Evolutionary conservation across 78 protist genomes (phyloP).

Genomic region (Polysphondylium violaceum): DNA sequence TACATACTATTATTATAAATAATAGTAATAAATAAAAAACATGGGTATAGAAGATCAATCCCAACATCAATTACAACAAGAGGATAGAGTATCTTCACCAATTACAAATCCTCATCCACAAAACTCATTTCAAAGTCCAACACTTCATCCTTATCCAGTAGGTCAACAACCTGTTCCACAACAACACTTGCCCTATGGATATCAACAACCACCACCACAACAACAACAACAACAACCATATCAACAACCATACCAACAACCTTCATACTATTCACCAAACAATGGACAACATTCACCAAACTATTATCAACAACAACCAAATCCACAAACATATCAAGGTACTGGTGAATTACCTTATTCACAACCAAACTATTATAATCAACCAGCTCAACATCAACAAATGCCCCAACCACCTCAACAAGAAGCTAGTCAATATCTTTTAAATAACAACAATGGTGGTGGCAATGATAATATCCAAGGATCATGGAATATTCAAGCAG

Average conservation of each 20-base stretch:
- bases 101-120: no score
- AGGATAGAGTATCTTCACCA: neutral
- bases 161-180: neutral
- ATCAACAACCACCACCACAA: neutral
- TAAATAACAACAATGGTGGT: neutral
- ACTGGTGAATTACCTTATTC: neutral
- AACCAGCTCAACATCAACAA: slow-evolving; percentile 20
- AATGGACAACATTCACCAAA: neutral
- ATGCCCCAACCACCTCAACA: neutral
- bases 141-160: neutral
- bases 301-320: slow-evolving; percentile 3
- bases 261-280: neutral
- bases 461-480: neutral
- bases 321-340: slow-evolving; percentile 17
- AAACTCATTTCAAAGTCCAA: neutral
- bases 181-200: neutral
- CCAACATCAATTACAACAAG: neutral
- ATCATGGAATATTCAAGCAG: neutral
- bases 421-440: neutral
- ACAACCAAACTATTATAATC: no score
- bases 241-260: slow-evolving; percentile 6
- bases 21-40: neutral
- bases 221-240: slow-evolving; percentile 11
- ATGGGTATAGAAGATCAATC: slow-evolving; percentile 13
- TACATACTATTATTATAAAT: neutral